Evolutionary conservation across 768 basidiomycete species (phyloP).

Genomic region (Gelatoporia subvermispora): DNA sequence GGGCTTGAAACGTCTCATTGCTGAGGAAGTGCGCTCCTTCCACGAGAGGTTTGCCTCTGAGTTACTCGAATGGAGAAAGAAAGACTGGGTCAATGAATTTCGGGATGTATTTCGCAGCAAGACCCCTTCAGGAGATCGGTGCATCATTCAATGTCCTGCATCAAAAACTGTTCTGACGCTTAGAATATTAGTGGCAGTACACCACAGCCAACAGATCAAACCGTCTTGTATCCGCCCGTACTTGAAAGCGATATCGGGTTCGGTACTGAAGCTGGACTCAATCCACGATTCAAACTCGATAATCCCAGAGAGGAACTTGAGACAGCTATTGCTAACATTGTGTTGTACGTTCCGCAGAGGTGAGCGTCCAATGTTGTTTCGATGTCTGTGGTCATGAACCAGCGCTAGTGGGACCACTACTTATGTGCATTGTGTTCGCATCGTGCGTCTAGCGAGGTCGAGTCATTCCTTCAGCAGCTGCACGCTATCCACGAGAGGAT

Average conservation of each 20-base stretch:
- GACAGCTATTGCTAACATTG: slow-evolving; percentile 79
- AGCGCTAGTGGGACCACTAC: too few species aligned
- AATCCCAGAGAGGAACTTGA: slow-evolving; percentile 84
- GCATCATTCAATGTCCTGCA: too few species aligned
- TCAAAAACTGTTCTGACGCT: too few species aligned
- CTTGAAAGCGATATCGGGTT: slow-evolving; percentile 54
- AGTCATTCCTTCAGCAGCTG: too few species aligned
- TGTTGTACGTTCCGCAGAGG: too few species aligned
- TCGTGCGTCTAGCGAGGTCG: too few species aligned
- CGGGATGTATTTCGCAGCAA: slow-evolving; percentile 2
- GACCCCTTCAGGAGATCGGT: too few species aligned
- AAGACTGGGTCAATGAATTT: slow-evolving; percentile 74
- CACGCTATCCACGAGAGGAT: too few species aligned
- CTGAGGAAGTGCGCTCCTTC: slow-evolving; percentile 88
- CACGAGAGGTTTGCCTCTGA: slow-evolving; percentile 86
- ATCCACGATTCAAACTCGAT: slow-evolving; percentile 69
- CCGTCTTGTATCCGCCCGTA: slow-evolving; percentile 74
- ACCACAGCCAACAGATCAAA: slow-evolving; percentile 75
- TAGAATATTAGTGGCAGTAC: too few species aligned
- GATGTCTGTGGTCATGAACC: too few species aligned
- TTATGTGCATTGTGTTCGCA: too few species aligned
- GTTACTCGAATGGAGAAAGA: slow-evolving; percentile 63
- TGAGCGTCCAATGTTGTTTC: too few species aligned
- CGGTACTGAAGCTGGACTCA: slow-evolving; percentile 43
- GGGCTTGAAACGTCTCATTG: slow-evolving; percentile 94